These are phyloP conservation scores for Leccinum imitatum DNA, from an alignment of 768 basidiomycete genomes.

Conservation along the genomic window DNA sequence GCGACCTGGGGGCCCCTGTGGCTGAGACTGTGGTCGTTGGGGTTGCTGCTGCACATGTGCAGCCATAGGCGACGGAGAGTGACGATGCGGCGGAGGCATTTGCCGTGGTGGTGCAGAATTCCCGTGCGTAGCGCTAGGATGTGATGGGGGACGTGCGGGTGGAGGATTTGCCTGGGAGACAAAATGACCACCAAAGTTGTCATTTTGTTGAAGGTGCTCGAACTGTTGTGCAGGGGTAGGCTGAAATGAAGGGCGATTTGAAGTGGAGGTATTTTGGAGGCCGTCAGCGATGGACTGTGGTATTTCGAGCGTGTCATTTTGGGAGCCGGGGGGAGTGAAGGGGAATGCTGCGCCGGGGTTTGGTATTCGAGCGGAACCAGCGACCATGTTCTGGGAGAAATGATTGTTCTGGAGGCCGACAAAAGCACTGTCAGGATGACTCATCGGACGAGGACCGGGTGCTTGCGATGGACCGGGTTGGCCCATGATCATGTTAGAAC, in stretches of 20 bases:
- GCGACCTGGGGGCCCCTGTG: constrained; percentile 47
- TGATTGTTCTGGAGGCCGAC: constrained; percentile 42
- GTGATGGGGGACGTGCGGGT: constrained; percentile 45
- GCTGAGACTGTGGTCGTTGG: constrained; percentile 61
- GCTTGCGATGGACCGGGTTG: constrained; percentile 33
- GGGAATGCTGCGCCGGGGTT: constrained; percentile 37
- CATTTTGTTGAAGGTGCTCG: constrained; percentile 50
- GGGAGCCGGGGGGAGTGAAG: constrained; percentile 51
- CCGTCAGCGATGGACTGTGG: constrained; percentile 41
- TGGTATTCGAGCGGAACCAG: constrained; percentile 37
- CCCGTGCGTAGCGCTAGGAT: constrained; percentile 33
- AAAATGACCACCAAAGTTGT: constrained; percentile 36
- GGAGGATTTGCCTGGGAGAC: constrained; percentile 40
- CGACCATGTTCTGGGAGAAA: constrained; percentile 33
- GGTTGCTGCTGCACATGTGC: constrained; percentile 39
- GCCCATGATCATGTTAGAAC: constrained; percentile 31
- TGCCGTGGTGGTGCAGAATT: constrained; percentile 34
- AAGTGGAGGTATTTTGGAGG: constrained; percentile 38
- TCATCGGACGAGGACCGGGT: constrained; percentile 38
- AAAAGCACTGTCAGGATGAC: constrained; percentile 47
- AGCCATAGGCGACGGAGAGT: constrained; percentile 45
- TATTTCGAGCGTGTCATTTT: constrained; percentile 47
- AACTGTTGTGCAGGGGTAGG: constrained; percentile 65
- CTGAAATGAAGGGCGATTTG: constrained; percentile 43
- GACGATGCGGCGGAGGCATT: constrained; percentile 40